Evolutionary conservation across 805 yeast species (phyloP).

Genomic region (Sungouiella blattae): DNA sequence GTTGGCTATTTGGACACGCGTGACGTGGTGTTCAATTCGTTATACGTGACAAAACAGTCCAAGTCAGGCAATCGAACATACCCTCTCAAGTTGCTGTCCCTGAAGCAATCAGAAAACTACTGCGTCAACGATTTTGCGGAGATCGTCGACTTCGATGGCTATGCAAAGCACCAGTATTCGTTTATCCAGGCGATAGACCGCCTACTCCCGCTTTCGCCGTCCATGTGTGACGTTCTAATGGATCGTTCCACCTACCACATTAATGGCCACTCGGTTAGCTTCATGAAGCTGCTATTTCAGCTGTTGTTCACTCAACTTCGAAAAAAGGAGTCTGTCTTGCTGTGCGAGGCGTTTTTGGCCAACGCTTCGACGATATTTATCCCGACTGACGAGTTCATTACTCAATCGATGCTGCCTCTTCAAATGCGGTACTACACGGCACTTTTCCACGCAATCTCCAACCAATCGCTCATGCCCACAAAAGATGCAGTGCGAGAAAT

Average conservation of each 20-base stretch:
- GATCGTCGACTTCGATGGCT: conserved; percentile 56
- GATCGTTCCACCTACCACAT: conserved; percentile 1
- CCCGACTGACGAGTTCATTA: conserved; percentile 30
- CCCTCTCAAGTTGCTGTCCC: conserved; percentile 6
- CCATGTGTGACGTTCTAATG: conserved; percentile 35
- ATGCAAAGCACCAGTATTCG: conserved; percentile 61
- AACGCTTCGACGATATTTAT: conserved; percentile 28
- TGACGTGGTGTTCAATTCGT: conserved; percentile 29
- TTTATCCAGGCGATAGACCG: conserved; percentile 62
- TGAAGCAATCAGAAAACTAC: conserved; percentile 9
- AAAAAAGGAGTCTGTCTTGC: conserved; percentile 6
- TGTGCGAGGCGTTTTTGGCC: conserved; percentile 27
- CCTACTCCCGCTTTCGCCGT: conserved; percentile 34
- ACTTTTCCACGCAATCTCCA: conserved; percentile 17
- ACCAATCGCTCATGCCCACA: conserved; percentile 19
- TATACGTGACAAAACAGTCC: conserved; percentile 14
- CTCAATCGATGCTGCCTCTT: conserved; percentile 23
- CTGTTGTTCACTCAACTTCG: conserved; percentile 20
- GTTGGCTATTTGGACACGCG: conserved; percentile 25
- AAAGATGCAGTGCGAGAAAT: conserved; percentile 31
- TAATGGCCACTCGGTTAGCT: conserved; percentile 22
- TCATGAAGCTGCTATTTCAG: conserved; percentile 26
- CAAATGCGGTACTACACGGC: conserved; percentile 28
- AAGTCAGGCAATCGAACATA: conserved; percentile 3
- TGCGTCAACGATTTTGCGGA: conserved; percentile 42